A percentile compares a stretch with the other conserved stretches of the same genome.
These are phyloP conservation scores for Quercus ilex DNA, from an alignment of 306 rosid genomes.

Conservation along the genomic window DNA sequence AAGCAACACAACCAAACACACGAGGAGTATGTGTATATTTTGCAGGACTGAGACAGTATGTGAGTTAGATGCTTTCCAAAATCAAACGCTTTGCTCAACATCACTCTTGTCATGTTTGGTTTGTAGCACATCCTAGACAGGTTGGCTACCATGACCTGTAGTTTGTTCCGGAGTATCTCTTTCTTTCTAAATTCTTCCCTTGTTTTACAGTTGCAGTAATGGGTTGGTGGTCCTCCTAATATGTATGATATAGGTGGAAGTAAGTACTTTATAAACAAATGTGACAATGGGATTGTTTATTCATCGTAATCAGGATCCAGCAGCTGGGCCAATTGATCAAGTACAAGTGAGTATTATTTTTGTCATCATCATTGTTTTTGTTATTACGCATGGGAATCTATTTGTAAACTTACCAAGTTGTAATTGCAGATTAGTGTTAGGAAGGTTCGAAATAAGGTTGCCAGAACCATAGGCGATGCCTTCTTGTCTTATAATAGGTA, in stretches of 20 bases:
- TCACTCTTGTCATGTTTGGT: slow-evolving; percentile 97
- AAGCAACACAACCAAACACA: no score
- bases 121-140: slow-evolving; percentile 97
- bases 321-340: slow-evolving; percentile 71
- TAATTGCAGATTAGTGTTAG: slow-evolving; percentile 70
- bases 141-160: slow-evolving; percentile 18
- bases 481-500: slow-evolving; percentile 70
- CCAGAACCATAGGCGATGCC: slow-evolving; percentile 83
- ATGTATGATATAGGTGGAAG: slow-evolving; percentile 97
- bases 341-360: slow-evolving; percentile 52
- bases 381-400: neutral
- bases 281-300: slow-evolving; percentile 94
- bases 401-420: slow-evolving; percentile 12
- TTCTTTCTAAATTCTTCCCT: slow-evolving; percentile 19
- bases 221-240: slow-evolving; percentile 82
- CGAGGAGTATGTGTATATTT: no score
- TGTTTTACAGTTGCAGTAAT: slow-evolving; percentile 62
- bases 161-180: neutral
- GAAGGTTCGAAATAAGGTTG: slow-evolving; percentile 84
- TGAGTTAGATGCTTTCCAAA: slow-evolving; percentile 89
- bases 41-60: slow-evolving; percentile 88
- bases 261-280: slow-evolving; percentile 87
- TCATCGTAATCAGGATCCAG: slow-evolving; percentile 89
- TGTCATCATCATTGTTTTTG: neutral
- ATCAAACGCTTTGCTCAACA: slow-evolving; percentile 92